Conservation (phyloP, 2,329 filamentous ascomycete species). For the Ascochyta viciae-villosae region DNA sequence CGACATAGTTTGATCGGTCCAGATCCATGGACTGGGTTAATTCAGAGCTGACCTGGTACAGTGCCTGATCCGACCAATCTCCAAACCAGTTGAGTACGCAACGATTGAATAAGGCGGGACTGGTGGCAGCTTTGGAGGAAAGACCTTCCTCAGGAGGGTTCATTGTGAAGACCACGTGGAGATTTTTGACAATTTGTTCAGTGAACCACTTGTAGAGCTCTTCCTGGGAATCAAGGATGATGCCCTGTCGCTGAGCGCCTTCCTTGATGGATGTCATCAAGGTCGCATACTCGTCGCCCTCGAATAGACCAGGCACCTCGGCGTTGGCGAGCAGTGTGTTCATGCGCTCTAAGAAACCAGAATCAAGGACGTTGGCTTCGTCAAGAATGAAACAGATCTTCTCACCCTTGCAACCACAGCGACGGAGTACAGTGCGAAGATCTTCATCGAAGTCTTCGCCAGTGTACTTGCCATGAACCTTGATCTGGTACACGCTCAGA, state of each 20-base stretch:
- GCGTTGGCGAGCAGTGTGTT: conserved; percentile 98
- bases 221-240: conserved; percentile 95
- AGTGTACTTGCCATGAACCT: conserved; percentile 98
- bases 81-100: conserved; percentile 99
- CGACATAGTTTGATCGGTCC: conserved; percentile 82
- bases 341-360: conserved; percentile 98
- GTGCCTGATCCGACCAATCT: conserved; percentile 98
- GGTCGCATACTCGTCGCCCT: conserved; percentile 98
- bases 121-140: conserved; percentile 95
- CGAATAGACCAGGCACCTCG: conserved; percentile 98
- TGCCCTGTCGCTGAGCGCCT: conserved; percentile 92
- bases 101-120: conserved; percentile 97
- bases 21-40: conserved; percentile 96
- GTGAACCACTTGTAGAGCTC: conserved; percentile 99
- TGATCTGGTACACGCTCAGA: conserved; percentile 98
- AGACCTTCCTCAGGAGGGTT: conserved; percentile 96
- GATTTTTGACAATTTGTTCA: conserved; percentile 97
- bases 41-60: conserved; percentile 97
- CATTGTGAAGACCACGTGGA: conserved; percentile 99
- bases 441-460: conserved; percentile 99
- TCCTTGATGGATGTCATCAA: conserved; percentile 99
- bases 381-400: conserved; percentile 99
- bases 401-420: conserved; percentile 96
- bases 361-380: conserved; percentile 97
- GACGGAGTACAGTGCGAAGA: conserved; percentile 87